phyloP scores from a whole-genome alignment of 345 rosid species.

The Garcia nutans region DNA sequence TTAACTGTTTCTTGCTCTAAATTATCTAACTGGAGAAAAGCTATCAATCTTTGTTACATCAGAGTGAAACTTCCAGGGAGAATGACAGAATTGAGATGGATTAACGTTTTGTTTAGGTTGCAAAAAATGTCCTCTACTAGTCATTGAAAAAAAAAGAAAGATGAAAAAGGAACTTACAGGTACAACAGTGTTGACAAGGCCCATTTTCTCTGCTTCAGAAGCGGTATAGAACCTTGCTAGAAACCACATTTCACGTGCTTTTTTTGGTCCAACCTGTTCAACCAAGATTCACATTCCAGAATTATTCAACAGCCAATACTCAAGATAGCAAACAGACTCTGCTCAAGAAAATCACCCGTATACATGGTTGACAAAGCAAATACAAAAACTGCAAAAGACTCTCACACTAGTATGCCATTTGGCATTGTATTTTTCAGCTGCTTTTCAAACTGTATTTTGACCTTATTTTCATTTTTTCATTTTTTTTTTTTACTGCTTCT shows the following conservation, averaged over 20 bases:
- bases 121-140: neutral
- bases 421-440: no score
- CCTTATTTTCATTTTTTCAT: no score
- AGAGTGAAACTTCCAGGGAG: neutral
- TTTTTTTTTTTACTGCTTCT: no score
- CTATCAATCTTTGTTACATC: neutral
- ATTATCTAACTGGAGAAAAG: constrained; percentile 53
- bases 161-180: constrained; percentile 50
- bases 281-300: constrained; percentile 7
- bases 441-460: no score
- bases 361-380: no score
- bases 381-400: no score
- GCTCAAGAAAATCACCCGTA: neutral
- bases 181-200: constrained; percentile 83
- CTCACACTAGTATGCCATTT: no score
- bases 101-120: no score
- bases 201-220: constrained; percentile 91
- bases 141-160: neutral
- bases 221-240: constrained; percentile 84
- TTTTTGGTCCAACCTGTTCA: constrained; percentile 81
- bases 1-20: constrained; percentile 83
- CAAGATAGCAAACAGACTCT: neutral
- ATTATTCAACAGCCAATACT: neutral
- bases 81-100: no score
- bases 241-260: constrained; percentile 96